Evolutionary conservation across 495 filamentous ascomycete species (phyloP).

Genomic region (Aspergillus leporis): DNA sequence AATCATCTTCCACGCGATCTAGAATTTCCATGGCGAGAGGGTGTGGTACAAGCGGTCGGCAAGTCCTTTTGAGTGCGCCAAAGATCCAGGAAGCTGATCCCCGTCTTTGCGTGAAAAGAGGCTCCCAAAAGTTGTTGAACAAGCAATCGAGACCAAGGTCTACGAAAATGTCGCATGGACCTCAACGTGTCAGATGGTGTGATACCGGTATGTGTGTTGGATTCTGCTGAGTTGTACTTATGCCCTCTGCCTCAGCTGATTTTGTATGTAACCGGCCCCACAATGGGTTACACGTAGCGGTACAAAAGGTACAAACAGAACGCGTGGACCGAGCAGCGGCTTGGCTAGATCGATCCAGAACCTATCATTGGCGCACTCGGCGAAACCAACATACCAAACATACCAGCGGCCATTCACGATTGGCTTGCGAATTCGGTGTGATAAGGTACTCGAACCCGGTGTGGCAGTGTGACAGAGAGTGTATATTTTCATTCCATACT

Average conservation of each 20-base stretch:
- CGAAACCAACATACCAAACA: conserved; percentile 2
- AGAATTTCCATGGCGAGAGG: conserved; percentile 19
- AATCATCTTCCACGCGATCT: conserved; percentile 22
- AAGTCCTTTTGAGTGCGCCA: conserved; percentile 13
- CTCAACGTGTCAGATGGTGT: conserved; percentile 2
- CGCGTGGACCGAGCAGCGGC: not conserved
- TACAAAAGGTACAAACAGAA: not conserved
- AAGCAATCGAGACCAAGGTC: conserved; percentile 1
- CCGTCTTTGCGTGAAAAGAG: conserved; percentile 9
- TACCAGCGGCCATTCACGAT: conserved; percentile 3
- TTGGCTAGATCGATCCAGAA: not conserved
- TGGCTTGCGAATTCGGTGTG: conserved; percentile 10
- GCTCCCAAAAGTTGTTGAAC: conserved; percentile 6
- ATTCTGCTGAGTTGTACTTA: conserved; percentile 5
- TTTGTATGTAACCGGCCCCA: not conserved
- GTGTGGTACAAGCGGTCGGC: conserved; percentile 9
- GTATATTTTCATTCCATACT: not conserved
- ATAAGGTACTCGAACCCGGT: not conserved
- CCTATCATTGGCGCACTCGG: not conserved
- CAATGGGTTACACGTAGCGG: not conserved
- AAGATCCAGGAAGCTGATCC: conserved; percentile 15
- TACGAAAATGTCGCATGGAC: conserved; percentile 2
- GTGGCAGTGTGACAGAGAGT: conserved; percentile 6
- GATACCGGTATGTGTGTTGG: conserved; percentile 3
- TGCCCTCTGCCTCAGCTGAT: conserved; percentile 2